phyloP scores from a whole-genome alignment of 1,139 yeast genomes.

The Candida sp. region DNA sequence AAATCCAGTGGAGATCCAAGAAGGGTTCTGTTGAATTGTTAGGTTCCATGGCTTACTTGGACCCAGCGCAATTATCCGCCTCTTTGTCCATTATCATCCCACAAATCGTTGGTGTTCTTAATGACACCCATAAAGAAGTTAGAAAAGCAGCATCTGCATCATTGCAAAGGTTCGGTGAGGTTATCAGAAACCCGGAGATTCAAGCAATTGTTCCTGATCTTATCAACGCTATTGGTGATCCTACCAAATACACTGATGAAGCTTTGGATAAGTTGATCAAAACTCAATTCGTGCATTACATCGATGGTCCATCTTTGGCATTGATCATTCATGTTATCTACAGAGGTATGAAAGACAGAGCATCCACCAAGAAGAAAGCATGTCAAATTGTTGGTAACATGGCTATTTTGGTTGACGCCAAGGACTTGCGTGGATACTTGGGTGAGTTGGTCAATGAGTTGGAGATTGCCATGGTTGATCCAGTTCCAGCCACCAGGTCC shows the following conservation, averaged over 20 bases:
- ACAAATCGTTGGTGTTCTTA: conserved; percentile 92
- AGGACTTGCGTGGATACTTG: conserved; percentile 86
- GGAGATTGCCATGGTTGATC: conserved; percentile 97
- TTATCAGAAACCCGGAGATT: conserved; percentile 96
- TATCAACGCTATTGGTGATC: conserved; percentile 94
- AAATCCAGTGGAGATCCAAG: conserved; percentile 95
- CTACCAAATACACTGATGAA: conserved; percentile 84
- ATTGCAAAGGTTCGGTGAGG: conserved; percentile 92
- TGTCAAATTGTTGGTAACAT: conserved; percentile 99
- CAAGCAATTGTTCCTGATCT: conserved; percentile 88
- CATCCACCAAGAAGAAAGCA: conserved; percentile 94
- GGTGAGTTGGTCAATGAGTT: conserved; percentile 78
- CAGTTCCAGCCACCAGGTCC: conserved; percentile 96
- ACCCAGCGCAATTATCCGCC: conserved; percentile 91
- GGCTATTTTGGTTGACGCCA: conserved; percentile 93
- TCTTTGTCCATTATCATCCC: conserved; percentile 93
- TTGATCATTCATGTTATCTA: conserved; percentile 92
- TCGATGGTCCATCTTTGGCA: conserved; percentile 98
- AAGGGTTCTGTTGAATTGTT: conserved; percentile 95
- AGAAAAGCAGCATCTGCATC: conserved; percentile 94
- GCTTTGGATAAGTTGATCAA: conserved; percentile 87
- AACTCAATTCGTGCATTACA: conserved; percentile 96
- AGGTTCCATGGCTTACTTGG: conserved; percentile 98
- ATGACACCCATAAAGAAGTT: conserved; percentile 96
- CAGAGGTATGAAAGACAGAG: conserved; percentile 94